Conservation (phyloP, 441 rosid genomes). For the Melianthus villosus region DNA sequence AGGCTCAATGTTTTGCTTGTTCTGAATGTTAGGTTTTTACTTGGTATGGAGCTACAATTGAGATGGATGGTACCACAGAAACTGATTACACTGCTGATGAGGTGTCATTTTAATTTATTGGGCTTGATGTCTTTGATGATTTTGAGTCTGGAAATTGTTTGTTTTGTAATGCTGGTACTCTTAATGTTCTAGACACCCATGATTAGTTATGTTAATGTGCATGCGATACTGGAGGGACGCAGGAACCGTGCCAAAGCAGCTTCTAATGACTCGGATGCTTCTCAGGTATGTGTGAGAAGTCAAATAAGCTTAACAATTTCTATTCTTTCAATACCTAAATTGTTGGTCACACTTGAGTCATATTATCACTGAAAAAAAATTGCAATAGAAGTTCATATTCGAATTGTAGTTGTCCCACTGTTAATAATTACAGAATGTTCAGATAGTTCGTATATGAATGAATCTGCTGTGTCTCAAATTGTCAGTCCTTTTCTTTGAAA, state of each 20-base stretch:
- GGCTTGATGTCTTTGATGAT: neutral
- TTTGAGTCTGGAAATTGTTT: neutral
- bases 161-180: neutral
- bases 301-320: too few relatives aligned
- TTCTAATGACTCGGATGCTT: conserved; percentile 27
- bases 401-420: too few relatives aligned
- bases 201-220: conserved; percentile 81
- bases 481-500: too few relatives aligned
- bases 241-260: conserved; percentile 58
- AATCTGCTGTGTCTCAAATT: too few relatives aligned
- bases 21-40: conserved; percentile 52
- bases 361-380: too few relatives aligned
- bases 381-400: too few relatives aligned
- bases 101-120: conserved; percentile 32
- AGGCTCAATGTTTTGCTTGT: too few relatives aligned
- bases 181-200: conserved; percentile 54
- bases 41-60: conserved; percentile 85
- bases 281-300: conserved; percentile 23
- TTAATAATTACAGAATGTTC: too few relatives aligned
- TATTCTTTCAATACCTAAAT: too few relatives aligned
- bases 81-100: conserved; percentile 87
- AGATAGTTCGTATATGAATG: too few relatives aligned
- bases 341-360: too few relatives aligned
- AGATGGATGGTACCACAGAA: conserved; percentile 70
- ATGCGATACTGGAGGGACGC: conserved; percentile 60